phyloP scores from a whole-genome alignment of 768 basidiomycete genomes.

The Flagelloscypha sp. region DNA sequence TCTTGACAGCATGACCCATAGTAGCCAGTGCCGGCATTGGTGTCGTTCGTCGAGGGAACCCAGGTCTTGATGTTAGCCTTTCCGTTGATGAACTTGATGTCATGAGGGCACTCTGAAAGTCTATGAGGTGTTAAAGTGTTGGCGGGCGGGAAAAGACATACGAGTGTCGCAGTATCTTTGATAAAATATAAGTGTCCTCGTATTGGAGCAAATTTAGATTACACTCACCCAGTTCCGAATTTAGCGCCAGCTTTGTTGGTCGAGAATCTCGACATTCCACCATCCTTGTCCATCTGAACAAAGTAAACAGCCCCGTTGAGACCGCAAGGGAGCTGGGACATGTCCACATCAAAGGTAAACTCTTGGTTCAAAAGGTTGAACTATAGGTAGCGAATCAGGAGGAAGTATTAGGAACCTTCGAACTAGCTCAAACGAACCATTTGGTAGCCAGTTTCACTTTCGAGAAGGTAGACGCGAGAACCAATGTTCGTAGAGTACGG shows the following conservation, averaged over 20 bases:
- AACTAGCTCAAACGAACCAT: no score
- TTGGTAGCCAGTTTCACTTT: constrained; percentile 22
- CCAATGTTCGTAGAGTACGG: constrained; percentile 9
- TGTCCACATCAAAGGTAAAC: constrained; percentile 39
- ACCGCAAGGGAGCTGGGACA: constrained; percentile 34
- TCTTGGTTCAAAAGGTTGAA: constrained; percentile 28
- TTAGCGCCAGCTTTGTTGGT: constrained; percentile 47
- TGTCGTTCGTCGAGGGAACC: constrained; percentile 5
- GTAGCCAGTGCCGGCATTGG: constrained; percentile 20
- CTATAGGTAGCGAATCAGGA: no score
- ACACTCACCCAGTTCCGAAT: constrained; percentile 61
- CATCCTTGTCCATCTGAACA: constrained; percentile 33
- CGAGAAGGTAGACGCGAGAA: constrained; percentile 26
- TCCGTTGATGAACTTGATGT: constrained; percentile 37
- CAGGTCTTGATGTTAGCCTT: constrained; percentile 14
- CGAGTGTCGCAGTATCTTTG: no score
- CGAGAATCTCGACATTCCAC: constrained; percentile 32
- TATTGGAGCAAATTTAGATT: no score
- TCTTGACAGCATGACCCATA: constrained; percentile 28
- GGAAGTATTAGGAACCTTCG: no score
- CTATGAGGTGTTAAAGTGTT: no score
- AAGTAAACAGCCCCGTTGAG: constrained; percentile 40
- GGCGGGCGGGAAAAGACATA: no score
- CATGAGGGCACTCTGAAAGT: constrained; percentile 34
- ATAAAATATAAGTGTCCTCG: no score